Conservation (phyloP, 108 stramenopile species). For the Fragilariopsis cylindrus region DNA sequence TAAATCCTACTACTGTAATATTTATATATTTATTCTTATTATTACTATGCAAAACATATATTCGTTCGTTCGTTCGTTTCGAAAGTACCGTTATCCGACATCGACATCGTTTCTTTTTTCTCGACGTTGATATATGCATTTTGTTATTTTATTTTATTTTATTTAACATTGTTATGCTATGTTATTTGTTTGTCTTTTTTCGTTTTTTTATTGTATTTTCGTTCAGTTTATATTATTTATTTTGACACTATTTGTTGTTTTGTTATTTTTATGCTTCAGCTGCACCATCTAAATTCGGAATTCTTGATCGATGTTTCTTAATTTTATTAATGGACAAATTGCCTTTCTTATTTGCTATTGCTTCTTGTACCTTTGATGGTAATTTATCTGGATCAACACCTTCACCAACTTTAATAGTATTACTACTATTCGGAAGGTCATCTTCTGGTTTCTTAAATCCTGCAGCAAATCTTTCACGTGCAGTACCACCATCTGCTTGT, state of each 20-base stretch:
- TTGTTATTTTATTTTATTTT: too few species aligned
- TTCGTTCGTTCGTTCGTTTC: too few species aligned
- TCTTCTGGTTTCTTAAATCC: not conserved
- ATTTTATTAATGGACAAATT: not conserved
- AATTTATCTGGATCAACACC: not conserved
- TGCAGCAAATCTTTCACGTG: not conserved
- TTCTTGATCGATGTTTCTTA: not conserved
- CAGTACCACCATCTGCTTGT: not conserved
- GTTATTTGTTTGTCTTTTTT: too few species aligned
- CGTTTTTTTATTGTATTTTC: too few species aligned
- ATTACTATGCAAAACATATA: too few species aligned
- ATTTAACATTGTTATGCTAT: too few species aligned
- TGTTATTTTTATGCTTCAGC: constrained; percentile 3
- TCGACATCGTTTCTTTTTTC: too few species aligned
- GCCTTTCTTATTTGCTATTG: not conserved
- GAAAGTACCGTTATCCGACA: too few species aligned
- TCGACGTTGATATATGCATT: too few species aligned
- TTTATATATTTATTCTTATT: too few species aligned
- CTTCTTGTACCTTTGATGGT: not conserved
- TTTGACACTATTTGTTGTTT: not conserved
- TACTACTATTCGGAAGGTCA: not conserved
- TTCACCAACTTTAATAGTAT: not conserved
- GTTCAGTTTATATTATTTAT: too few species aligned
- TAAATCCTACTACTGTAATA: too few species aligned
- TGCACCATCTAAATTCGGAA: not conserved